phyloP scores from a whole-genome alignment of 495 filamentous ascomycete genomes.

The Opeltia flavorubescens region DNA sequence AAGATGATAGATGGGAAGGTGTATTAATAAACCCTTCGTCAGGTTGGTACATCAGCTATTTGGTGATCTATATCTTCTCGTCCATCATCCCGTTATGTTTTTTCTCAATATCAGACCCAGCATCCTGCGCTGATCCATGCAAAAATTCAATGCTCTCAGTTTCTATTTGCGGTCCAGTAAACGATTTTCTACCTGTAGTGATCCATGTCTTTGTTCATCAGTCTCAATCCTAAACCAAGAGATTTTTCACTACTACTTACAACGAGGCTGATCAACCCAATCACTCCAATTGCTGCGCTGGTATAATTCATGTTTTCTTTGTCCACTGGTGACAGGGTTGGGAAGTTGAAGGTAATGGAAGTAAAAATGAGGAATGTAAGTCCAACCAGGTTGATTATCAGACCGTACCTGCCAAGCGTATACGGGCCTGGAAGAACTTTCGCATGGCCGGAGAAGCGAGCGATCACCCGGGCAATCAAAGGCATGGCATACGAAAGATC shows the following conservation, averaged over 20 bases:
- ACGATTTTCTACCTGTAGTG: slow-evolving; percentile 21
- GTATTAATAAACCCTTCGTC: no score
- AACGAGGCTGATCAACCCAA: slow-evolving; percentile 33
- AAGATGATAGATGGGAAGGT: no score
- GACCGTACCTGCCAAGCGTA: slow-evolving; percentile 24
- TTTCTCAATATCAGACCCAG: no score
- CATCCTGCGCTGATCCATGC: no score
- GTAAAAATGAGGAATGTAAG: slow-evolving; percentile 39
- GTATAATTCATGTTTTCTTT: slow-evolving; percentile 46
- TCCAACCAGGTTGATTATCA: slow-evolving; percentile 32
- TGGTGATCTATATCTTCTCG: no score
- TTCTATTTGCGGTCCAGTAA: slow-evolving; percentile 31
- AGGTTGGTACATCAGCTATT: no score
- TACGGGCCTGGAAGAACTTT: slow-evolving; percentile 23
- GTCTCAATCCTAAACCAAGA: slow-evolving; percentile 40
- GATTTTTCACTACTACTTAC: no score
- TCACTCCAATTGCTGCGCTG: slow-evolving; percentile 38
- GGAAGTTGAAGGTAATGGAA: slow-evolving; percentile 45
- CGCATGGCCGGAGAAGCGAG: slow-evolving; percentile 30
- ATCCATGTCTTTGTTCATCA: no score
- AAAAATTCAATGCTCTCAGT: no score
- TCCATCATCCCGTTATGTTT: no score
- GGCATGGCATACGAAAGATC: slow-evolving; percentile 46
- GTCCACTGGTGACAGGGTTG: slow-evolving; percentile 32
- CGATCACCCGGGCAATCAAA: slow-evolving; percentile 35